phyloP scores from a whole-genome alignment of 1,284 basidiomycete genomes.

The Ganoderma lucidum region DNA sequence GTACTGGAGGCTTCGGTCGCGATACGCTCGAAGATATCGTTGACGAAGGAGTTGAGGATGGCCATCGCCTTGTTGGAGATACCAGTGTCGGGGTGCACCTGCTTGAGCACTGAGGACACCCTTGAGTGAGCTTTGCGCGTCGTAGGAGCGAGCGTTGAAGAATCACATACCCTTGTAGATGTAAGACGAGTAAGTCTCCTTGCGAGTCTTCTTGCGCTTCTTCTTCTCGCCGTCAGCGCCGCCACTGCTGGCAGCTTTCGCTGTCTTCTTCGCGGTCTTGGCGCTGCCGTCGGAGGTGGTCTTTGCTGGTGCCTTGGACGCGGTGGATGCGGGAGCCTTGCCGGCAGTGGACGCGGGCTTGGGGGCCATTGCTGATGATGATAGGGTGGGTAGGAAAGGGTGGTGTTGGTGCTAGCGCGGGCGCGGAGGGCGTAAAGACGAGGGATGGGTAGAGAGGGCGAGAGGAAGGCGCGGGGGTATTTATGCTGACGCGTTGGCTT shows the following conservation, averaged over 20 bases:
- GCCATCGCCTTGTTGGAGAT: slow-evolving; percentile 98
- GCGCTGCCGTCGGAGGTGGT: slow-evolving; percentile 56
- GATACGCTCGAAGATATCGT: slow-evolving; percentile 94
- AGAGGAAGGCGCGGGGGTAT: slow-evolving; percentile 25
- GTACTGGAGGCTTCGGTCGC: slow-evolving; percentile 87
- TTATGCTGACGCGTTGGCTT: slow-evolving; percentile 43
- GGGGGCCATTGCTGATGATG: slow-evolving; percentile 39
- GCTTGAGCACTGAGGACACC: slow-evolving; percentile 53
- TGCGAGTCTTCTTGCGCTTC: slow-evolving; percentile 90
- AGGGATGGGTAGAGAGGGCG: slow-evolving; percentile 24
- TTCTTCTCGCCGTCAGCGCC: slow-evolving; percentile 74
- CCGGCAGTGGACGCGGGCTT: slow-evolving; percentile 59
- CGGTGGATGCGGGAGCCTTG: slow-evolving; percentile 64
- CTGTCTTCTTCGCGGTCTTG: slow-evolving; percentile 89
- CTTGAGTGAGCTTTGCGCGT: slow-evolving; percentile 4
- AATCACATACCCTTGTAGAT: slow-evolving; percentile 86
- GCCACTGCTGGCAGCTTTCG: slow-evolving; percentile 57
- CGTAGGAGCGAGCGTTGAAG: background rate
- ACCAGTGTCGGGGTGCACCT: slow-evolving; percentile 97
- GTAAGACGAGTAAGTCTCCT: slow-evolving; percentile 94
- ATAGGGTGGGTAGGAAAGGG: slow-evolving; percentile 9
- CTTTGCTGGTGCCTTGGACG: slow-evolving; percentile 82
- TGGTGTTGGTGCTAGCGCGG: slow-evolving; percentile 11
- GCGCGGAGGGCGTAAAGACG: slow-evolving; percentile 23
- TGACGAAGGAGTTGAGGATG: slow-evolving; percentile 93